phyloP scores from a whole-genome alignment of 208 protist genomes.

The Leishmania arabica region DNA sequence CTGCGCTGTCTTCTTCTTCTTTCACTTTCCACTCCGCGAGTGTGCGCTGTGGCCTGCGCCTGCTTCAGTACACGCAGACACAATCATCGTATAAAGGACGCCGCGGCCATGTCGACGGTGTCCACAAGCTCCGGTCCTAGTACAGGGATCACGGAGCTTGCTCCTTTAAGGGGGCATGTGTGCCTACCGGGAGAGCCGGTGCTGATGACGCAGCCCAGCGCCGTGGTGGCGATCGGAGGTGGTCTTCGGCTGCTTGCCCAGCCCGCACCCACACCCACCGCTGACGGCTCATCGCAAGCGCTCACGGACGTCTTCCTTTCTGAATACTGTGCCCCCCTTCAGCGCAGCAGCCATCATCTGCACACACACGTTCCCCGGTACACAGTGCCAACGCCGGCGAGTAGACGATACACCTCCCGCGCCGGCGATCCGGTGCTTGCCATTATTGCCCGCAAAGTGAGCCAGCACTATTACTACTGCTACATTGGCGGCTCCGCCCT shows the following conservation, averaged over 20 bases:
- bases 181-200: conserved; percentile 87
- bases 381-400: conserved; percentile 49
- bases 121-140: background rate
- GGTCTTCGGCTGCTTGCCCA: conserved; percentile 52
- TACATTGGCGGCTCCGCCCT: conserved; percentile 52
- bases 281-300: background rate
- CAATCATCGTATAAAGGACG: background rate
- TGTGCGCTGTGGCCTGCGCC: background rate
- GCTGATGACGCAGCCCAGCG: conserved; percentile 37
- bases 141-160: conserved; percentile 48
- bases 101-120: background rate
- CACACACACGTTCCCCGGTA: conserved; percentile 42
- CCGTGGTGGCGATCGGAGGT: conserved; percentile 65
- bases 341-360: conserved; percentile 27
- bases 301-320: conserved; percentile 45
- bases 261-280: background rate
- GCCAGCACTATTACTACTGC: conserved; percentile 64
- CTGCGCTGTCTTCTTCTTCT: background rate
- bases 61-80: background rate
- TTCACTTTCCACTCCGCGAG: background rate
- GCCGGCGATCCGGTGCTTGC: conserved; percentile 76
- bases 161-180: conserved; percentile 57
- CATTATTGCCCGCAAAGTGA: conserved; percentile 52
- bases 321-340: conserved; percentile 63
- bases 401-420: conserved; percentile 56